Evolutionary conservation across 768 basidiomycete genomes (phyloP).

Genomic region (Lactarius deliciosus): DNA sequence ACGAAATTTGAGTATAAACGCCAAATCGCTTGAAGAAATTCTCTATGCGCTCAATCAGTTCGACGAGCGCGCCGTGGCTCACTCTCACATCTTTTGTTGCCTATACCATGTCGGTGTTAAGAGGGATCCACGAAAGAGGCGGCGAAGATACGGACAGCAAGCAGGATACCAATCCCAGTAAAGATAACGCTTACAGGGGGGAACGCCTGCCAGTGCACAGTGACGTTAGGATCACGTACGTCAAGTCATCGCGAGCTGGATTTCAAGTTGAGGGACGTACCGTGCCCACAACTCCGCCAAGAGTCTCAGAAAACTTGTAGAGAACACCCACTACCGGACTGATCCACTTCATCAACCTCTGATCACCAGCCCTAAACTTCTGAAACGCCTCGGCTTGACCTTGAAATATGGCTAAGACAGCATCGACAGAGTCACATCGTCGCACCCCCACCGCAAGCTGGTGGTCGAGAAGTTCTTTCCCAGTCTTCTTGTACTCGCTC

Average conservation of each 20-base stretch:
- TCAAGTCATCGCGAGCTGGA: background rate
- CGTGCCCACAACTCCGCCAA: background rate
- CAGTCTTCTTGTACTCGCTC: background rate
- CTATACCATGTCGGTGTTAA: background rate
- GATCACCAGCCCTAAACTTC: background rate
- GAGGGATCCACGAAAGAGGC: background rate
- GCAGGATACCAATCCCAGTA: conserved; percentile 12
- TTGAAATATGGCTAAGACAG: conserved; percentile 1
- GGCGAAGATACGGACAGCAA: background rate
- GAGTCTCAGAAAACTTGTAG: background rate
- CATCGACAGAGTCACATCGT: conserved; percentile 5
- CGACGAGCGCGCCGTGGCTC: background rate
- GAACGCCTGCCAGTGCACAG: background rate
- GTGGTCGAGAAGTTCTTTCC: background rate
- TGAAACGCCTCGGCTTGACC: conserved; percentile 1
- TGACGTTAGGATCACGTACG: background rate
- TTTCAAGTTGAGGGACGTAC: background rate
- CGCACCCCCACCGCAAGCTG: conserved; percentile 4
- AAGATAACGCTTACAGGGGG: background rate
- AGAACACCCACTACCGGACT: conserved; percentile 6
- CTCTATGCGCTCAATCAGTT: background rate
- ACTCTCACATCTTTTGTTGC: background rate
- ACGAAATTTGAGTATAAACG: background rate
- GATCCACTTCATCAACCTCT: conserved; percentile 5
- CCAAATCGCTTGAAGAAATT: background rate